These are phyloP conservation scores for Metschnikowia koreensis DNA, from an alignment of 805 yeast species.

Conservation along the genomic window DNA sequence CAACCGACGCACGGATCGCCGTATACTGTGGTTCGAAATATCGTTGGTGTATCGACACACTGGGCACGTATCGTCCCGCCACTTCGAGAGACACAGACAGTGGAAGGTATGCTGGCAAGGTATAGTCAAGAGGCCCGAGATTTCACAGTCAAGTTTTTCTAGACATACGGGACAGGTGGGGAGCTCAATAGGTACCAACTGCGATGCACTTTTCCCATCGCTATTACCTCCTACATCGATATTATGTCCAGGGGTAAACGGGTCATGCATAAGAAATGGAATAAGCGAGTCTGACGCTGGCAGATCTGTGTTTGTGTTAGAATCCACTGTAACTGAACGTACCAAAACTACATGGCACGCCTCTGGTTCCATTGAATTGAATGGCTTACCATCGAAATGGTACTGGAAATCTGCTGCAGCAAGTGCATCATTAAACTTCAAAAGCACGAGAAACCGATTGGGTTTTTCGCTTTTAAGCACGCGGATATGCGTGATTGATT, in stretches of 20 bases:
- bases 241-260: conserved; percentile 49
- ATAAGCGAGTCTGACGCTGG: conserved; percentile 32
- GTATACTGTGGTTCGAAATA: conserved; percentile 33
- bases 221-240: background rate
- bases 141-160: conserved; percentile 78
- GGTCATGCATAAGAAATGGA: conserved; percentile 72
- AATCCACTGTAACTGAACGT: conserved; percentile 51
- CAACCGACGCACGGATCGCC: conserved; percentile 33
- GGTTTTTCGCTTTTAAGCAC: conserved; percentile 64
- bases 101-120: conserved; percentile 94
- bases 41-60: conserved; percentile 77
- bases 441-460: conserved; percentile 69
- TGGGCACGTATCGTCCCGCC: conserved; percentile 91
- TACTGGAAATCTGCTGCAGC: conserved; percentile 64
- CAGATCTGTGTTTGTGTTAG: conserved; percentile 5
- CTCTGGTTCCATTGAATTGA: conserved; percentile 88
- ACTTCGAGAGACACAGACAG: conserved; percentile 80
- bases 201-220: background rate
- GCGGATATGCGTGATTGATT: conserved; percentile 66
- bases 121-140: conserved; percentile 80
- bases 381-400: conserved; percentile 66
- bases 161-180: conserved; percentile 94
- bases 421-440: conserved; percentile 62
- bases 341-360: conserved; percentile 73
- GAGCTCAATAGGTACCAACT: conserved; percentile 48